Evolutionary conservation across 495 filamentous ascomycete genomes (phyloP).

Genomic region (Penicillium fimorum): DNA sequence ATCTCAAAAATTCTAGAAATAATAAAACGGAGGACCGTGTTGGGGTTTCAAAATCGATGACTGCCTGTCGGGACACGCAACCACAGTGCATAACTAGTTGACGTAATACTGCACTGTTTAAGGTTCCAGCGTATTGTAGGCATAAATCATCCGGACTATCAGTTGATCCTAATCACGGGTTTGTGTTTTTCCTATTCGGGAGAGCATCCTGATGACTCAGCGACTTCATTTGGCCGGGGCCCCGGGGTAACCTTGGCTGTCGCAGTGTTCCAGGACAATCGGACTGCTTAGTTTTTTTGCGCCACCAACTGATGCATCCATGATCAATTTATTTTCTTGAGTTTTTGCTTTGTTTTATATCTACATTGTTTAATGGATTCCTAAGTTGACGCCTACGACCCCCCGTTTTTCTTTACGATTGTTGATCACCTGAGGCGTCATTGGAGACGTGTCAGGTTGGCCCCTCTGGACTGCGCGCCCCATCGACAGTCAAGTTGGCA

Average conservation of each 20-base stretch:
- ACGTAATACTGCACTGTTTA: slow-evolving; percentile 4
- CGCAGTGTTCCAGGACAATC: slow-evolving; percentile 14
- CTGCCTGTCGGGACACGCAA: slow-evolving; percentile 17
- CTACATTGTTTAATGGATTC: slow-evolving; percentile 22
- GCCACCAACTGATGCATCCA: slow-evolving; percentile 12
- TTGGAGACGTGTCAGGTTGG: slow-evolving; percentile 35
- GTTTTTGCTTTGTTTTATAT: slow-evolving; percentile 6
- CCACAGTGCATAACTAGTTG: slow-evolving; percentile 10
- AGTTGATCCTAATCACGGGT: background rate
- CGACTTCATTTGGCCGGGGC: background rate
- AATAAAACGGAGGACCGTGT: background rate
- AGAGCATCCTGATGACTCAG: background rate
- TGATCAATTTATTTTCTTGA: slow-evolving; percentile 16
- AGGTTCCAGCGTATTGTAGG: background rate
- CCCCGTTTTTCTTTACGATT: slow-evolving; percentile 17
- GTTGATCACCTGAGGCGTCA: slow-evolving; percentile 30
- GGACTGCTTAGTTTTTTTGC: slow-evolving; percentile 8
- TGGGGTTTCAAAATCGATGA: slow-evolving; percentile 4
- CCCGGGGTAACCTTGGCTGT: slow-evolving; percentile 7
- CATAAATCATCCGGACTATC: slow-evolving; percentile 1
- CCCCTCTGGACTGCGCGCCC: slow-evolving; percentile 12
- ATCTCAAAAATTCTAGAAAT: background rate
- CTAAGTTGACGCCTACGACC: slow-evolving; percentile 12
- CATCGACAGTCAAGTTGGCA: slow-evolving; percentile 11
- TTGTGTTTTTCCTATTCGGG: slow-evolving; percentile 10